Evolutionary conservation across 2,329 filamentous ascomycete species (phyloP).

Genomic region (Diaporthe aspalathi): DNA sequence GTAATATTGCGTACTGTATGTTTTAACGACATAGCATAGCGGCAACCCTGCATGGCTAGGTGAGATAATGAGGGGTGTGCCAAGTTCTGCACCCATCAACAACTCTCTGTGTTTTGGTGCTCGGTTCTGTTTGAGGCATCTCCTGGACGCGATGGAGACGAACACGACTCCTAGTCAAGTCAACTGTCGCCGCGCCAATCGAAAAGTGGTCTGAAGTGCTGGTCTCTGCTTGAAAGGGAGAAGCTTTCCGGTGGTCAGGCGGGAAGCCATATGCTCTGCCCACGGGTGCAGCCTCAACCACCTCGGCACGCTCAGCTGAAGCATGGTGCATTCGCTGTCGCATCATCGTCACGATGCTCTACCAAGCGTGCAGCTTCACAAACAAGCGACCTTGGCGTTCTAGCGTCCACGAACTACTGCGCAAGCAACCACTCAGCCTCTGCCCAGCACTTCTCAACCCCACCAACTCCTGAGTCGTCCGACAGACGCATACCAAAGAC

Average conservation of each 20-base stretch:
- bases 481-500: conserved; percentile 3
- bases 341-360: conserved; percentile 25
- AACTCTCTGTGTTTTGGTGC: too few species aligned
- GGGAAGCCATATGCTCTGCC: not conserved
- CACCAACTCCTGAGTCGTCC: conserved; percentile 5
- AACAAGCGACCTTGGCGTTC: conserved; percentile 21
- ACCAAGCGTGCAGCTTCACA: conserved; percentile 13
- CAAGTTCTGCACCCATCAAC: not conserved
- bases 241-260: not conserved
- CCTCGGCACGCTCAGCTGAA: conserved; percentile 9
- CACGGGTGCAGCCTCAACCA: not conserved
- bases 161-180: not conserved
- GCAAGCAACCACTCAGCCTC: conserved; percentile 4
- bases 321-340: conserved; percentile 17
- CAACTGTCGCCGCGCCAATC: not conserved
- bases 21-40: not conserved
- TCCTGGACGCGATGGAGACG: not conserved
- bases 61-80: not conserved
- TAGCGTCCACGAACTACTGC: not conserved
- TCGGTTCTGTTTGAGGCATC: not conserved
- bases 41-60: not conserved
- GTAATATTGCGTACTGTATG: conserved; percentile 11
- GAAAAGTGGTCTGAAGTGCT: not conserved
- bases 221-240: not conserved
- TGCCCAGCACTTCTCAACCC: not conserved